Evolutionary conservation across 345 rosid species (phyloP).

Genomic region (Rhodamnia argentea): DNA sequence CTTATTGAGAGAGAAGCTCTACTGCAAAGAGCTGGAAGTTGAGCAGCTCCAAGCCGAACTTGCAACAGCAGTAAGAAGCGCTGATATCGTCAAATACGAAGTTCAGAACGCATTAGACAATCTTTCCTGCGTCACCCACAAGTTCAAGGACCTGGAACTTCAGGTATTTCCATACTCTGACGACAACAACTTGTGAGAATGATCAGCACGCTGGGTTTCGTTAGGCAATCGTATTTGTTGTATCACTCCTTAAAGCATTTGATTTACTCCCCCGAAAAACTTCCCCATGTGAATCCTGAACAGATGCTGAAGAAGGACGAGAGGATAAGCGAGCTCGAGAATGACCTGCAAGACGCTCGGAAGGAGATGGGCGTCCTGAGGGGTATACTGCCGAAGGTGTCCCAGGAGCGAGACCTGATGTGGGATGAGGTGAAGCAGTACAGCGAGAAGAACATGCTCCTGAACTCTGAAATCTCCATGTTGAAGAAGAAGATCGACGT

Average conservation of each 20-base stretch:
- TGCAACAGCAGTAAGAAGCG: constrained; percentile 74
- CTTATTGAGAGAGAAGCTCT: constrained; percentile 76
- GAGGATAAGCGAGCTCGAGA: constrained; percentile 32
- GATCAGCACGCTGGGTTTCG: background rate
- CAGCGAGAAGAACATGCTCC: constrained; percentile 75
- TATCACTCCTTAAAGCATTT: background rate
- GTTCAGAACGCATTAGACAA: constrained; percentile 59
- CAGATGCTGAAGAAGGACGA: constrained; percentile 87
- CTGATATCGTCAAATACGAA: constrained; percentile 65
- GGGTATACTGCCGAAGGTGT: constrained; percentile 56
- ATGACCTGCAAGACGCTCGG: constrained; percentile 47
- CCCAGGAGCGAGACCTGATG: constrained; percentile 70
- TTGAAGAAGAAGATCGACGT: constrained; percentile 62
- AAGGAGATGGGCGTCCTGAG: constrained; percentile 39
- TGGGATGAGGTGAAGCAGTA: constrained; percentile 80
- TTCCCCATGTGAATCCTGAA: background rate
- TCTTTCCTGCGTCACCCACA: constrained; percentile 55
- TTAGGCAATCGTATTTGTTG: background rate
- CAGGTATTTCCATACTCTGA: constrained; percentile 34
- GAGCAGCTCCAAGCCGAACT: constrained; percentile 83
- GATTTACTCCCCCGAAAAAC: background rate
- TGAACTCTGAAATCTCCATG: constrained; percentile 54
- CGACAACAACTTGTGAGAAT: background rate
- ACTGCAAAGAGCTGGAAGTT: constrained; percentile 71
- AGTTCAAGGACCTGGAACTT: constrained; percentile 67